Percentiles rank a stretch among this genome's conserved stretches.
These are phyloP conservation scores for Xylaria hypoxylon DNA, from an alignment of 2,329 filamentous ascomycete species.

Conservation along the genomic window DNA sequence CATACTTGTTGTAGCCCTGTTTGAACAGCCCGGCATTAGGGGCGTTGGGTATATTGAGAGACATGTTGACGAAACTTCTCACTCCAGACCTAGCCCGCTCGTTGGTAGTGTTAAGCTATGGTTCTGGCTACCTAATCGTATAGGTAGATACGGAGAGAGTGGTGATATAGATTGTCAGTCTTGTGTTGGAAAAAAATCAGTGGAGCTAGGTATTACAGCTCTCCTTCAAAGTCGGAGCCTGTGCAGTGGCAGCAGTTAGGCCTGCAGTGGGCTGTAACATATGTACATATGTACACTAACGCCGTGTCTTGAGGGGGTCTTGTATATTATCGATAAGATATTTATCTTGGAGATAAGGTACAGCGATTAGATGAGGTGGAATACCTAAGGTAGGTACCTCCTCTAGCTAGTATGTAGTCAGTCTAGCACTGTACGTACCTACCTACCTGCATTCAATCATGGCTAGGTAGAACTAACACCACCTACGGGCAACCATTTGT, in stretches of 20 bases:
- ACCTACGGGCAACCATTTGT: background rate
- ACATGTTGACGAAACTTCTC: conserved; percentile 69
- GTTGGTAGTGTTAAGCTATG: conserved; percentile 10
- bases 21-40: conserved; percentile 96
- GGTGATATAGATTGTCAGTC: conserved; percentile 21
- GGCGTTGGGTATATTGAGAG: conserved; percentile 93
- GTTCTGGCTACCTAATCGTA: background rate
- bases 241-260: background rate
- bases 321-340: conserved; percentile 22
- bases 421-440: background rate
- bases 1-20: conserved; percentile 93
- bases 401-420: background rate
- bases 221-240: background rate
- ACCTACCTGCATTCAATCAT: too few species aligned
- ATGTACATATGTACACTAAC: too few species aligned
- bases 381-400: background rate
- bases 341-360: background rate
- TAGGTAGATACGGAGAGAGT: conserved; percentile 8
- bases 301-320: conserved; percentile 1
- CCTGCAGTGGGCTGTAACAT: too few species aligned
- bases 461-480: conserved; percentile 9
- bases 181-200: conserved; percentile 42
- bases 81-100: background rate
- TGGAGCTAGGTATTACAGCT: conserved; percentile 34
- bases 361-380: too few species aligned